Percentiles rank a stretch among this genome's conserved stretches.
These are phyloP conservation scores for Adansonia gregorii DNA, from an alignment of 441 rosid species.

Conservation along the genomic window DNA sequence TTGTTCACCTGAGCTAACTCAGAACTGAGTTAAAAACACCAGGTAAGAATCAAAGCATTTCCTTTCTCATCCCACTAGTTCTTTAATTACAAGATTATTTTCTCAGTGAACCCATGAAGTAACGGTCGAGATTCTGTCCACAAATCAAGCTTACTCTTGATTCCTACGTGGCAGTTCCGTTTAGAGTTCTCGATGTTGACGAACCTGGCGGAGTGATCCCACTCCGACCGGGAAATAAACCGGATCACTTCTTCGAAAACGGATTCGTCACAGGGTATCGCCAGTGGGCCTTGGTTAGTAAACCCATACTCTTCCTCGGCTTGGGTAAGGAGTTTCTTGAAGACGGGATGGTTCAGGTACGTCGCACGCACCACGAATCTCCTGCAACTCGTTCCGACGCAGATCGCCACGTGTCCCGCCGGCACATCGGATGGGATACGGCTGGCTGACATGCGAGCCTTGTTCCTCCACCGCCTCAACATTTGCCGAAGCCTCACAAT, in stretches of 20 bases:
- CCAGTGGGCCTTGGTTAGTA: conserved; percentile 69
- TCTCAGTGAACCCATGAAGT: conserved; percentile 58
- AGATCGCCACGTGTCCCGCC: conserved; percentile 85
- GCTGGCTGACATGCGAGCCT: conserved; percentile 65
- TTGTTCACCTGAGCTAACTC: conserved; percentile 26
- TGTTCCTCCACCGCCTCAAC: conserved; percentile 81
- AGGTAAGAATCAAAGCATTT: conserved; percentile 36
- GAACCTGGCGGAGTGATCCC: conserved; percentile 48
- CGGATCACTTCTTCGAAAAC: conserved; percentile 71
- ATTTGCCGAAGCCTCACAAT: conserved; percentile 84
- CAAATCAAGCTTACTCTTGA: conserved; percentile 47
- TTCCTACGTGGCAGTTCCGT: conserved; percentile 52
- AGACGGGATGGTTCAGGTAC: conserved; percentile 81
- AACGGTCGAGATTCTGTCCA: conserved; percentile 73
- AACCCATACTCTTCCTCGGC: conserved; percentile 94
- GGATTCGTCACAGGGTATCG: conserved; percentile 83
- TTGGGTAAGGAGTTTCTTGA: conserved; percentile 58
- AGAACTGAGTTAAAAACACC: conserved; percentile 44
- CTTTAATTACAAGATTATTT: conserved; percentile 47
- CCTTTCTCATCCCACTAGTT: not conserved
- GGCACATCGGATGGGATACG: conserved; percentile 80
- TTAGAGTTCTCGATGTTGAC: conserved; percentile 54
- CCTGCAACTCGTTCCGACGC: conserved; percentile 48
- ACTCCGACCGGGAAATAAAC: conserved; percentile 60
- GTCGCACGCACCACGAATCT: conserved; percentile 65